Evolutionary conservation across 2,329 filamentous ascomycete genomes (phyloP).

Genomic region (Neofusicoccum cordaticola): DNA sequence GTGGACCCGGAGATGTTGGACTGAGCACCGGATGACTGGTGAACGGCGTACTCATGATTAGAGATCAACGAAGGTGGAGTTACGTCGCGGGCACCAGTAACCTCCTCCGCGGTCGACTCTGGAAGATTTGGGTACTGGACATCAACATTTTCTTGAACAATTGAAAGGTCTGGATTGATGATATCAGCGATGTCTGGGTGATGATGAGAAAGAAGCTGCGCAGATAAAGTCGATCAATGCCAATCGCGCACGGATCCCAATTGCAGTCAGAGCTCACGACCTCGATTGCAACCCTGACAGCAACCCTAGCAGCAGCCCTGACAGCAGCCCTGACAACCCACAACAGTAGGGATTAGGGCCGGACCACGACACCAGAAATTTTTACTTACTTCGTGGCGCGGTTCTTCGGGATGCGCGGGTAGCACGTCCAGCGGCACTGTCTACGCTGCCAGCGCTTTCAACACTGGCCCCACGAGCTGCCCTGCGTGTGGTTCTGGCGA

Average conservation of each 20-base stretch:
- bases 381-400: neutral
- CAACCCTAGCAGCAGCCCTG: neutral
- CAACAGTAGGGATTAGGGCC: too few relatives aligned
- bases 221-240: too few relatives aligned
- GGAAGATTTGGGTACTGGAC: conserved; percentile 23
- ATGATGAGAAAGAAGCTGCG: too few relatives aligned
- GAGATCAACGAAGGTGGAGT: neutral
- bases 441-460: conserved; percentile 28
- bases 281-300: neutral
- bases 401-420: conserved; percentile 25
- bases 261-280: too few relatives aligned
- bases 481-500: conserved; percentile 25
- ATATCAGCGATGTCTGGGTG: too few relatives aligned
- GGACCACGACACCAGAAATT: neutral
- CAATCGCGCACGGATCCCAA: too few relatives aligned
- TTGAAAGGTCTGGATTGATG: conserved; percentile 10
- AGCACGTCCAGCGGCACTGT: conserved; percentile 22
- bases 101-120: neutral
- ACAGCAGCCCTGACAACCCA: neutral
- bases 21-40: conserved; percentile 34
- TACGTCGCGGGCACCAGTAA: neutral
- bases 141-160: conserved; percentile 21
- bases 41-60: neutral
- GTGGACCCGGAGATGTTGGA: conserved; percentile 47
- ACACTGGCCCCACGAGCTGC: conserved; percentile 29